Evolutionary conservation across 2,329 filamentous ascomycete genomes (phyloP).

Genomic region (Coniochaeta sp.): DNA sequence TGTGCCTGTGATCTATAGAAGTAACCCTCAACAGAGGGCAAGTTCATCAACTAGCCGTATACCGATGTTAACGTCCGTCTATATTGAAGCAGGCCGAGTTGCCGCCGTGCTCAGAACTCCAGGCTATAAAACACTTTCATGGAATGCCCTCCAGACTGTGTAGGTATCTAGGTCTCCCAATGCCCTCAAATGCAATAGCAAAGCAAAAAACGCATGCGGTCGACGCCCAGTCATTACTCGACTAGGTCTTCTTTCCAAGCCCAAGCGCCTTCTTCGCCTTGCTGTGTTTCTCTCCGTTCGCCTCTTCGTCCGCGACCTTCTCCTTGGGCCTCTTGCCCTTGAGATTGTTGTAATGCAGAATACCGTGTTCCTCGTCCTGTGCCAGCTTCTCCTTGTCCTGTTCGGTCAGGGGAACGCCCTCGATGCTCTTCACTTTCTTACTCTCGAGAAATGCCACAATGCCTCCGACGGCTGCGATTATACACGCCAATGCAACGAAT

Average conservation of each 20-base stretch:
- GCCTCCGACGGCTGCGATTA: slow-evolving; percentile 61
- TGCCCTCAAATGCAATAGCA: neutral
- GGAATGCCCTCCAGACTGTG: neutral
- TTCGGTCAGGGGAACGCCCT: slow-evolving; percentile 59
- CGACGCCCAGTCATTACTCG: neutral
- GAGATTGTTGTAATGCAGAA: slow-evolving; percentile 52
- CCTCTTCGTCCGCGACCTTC: slow-evolving; percentile 20
- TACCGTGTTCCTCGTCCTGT: slow-evolving; percentile 45
- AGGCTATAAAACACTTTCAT: neutral
- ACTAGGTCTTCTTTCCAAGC: neutral
- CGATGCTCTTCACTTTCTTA: slow-evolving; percentile 62
- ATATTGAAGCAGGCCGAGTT: neutral
- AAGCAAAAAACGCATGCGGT: neutral
- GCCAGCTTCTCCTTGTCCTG: slow-evolving; percentile 43
- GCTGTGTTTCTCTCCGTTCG: slow-evolving; percentile 7
- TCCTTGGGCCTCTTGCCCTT: slow-evolving; percentile 42
- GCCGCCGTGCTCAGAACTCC: neutral
- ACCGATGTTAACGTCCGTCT: neutral
- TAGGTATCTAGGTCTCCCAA: neutral
- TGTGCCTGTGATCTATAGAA: neutral
- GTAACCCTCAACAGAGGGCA: neutral
- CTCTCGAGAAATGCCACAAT: slow-evolving; percentile 66
- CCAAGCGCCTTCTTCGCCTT: neutral
- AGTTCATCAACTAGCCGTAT: neutral
- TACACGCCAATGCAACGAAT: slow-evolving; percentile 68